phyloP scores from a whole-genome alignment of 2,329 filamentous ascomycete species.

The Pyrenophora teres region DNA sequence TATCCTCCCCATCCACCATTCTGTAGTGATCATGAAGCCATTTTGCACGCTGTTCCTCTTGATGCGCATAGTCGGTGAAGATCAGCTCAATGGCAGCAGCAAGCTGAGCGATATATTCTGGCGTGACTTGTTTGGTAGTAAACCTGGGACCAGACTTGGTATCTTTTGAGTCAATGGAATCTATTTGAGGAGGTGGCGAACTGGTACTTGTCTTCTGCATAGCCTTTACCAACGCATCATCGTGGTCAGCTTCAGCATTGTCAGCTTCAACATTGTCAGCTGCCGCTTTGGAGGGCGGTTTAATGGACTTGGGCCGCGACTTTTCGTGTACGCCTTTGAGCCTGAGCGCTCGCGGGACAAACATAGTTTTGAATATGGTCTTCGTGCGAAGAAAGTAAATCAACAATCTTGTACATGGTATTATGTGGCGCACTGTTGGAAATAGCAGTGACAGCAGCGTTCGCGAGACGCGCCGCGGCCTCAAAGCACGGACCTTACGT shows the following conservation, averaged over 20 bases:
- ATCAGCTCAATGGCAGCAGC: constrained; percentile 41
- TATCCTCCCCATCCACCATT: constrained; percentile 27
- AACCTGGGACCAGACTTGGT: constrained; percentile 25
- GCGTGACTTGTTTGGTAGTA: constrained; percentile 22
- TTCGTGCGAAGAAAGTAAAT: background rate
- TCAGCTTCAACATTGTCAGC: constrained; percentile 9
- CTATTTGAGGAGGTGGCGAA: constrained; percentile 21
- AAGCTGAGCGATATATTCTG: constrained; percentile 38
- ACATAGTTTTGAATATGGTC: constrained; percentile 24
- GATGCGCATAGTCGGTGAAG: constrained; percentile 45
- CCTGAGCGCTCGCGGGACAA: constrained; percentile 40
- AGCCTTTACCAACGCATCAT: constrained; percentile 31
- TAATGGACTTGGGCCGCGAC: constrained; percentile 14
- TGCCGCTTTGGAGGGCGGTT: background rate
- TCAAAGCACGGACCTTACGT: constrained; percentile 12
- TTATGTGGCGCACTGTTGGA: background rate
- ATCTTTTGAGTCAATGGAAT: constrained; percentile 13
- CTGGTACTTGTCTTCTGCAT: constrained; percentile 32
- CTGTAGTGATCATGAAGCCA: constrained; percentile 38
- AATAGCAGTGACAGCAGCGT: background rate
- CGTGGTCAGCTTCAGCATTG: constrained; percentile 14
- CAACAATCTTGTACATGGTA: background rate
- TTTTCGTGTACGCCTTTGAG: constrained; percentile 38
- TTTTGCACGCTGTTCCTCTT: constrained; percentile 27
- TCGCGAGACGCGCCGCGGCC: constrained; percentile 6